Evolutionary conservation across 768 basidiomycete species (phyloP), one percentile per base, ranked within the genome.

Genomic region (Neoboletus brunneissimus): DNA sequence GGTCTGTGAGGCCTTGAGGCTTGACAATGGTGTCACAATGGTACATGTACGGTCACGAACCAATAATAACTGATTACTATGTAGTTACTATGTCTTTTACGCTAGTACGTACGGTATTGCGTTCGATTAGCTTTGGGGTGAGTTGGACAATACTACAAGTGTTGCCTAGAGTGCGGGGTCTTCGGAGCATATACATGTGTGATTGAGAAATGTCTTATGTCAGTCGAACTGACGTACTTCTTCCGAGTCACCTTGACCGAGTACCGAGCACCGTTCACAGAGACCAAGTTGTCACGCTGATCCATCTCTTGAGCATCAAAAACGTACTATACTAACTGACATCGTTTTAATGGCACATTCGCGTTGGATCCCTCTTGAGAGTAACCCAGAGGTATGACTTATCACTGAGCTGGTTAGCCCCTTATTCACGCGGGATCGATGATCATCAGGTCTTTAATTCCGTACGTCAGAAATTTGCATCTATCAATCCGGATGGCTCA

Each of bases 301-400:
- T 42, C 45, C 13, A 49, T 27, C 18, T 25, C 27, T 34, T 22
- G 32, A 59, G 16, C 23, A 5, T 23, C 25, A 27, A 34, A 25
- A 31, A 25, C 41, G 16, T 4, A 32, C 7, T 29, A 13, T 20
- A 63, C 23, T 18, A 49, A 23, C 51, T 6, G 5, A 32, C 35
- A 53, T 29, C 41, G 20, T 56, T 34, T 23, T 40, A 34, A 70
- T 71, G 68, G 57, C 60, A 32, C 25, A 60, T 42, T 53, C 71
- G 32, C 78, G 75, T 43, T 93, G 91, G 91, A 83, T 93, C 49
- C 91, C 91, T 9, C 77, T 92, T 13, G 91, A 93, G 73, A 85
- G 86, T 61, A 89, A 89, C 64, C 91, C 82, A 51, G 73, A 82
- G 58, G 82, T 81, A 62, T 48, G 61, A 11, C 12, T 11, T 20